Conservation (phyloP, 306 rosid genomes). For the barrel medic (Medicago truncatula) region MtrunA17r5.0-ANR NC_053047.1:3490001-3490500, state of each 20-base stretch:
- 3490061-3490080: no score
- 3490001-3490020: no score
- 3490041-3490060: no score
- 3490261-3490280: constrained; percentile 45
- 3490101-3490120: background rate
- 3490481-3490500: constrained; percentile 46
- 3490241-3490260: constrained; percentile 42
- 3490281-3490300: constrained; percentile 56
- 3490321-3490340: constrained; percentile 49
- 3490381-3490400: constrained; percentile 53
- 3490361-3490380: constrained; percentile 51
- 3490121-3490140: constrained; percentile 47
- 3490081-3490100: no score
- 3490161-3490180: background rate
- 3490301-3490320: constrained; percentile 45
- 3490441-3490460: constrained; percentile 22
- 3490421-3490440: constrained; percentile 54
- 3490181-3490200: constrained; percentile 48
- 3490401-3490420: constrained; percentile 53
- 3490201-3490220: constrained; percentile 47
- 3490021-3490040: no score
- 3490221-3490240: constrained; percentile 33
- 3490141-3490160: constrained; percentile 26
- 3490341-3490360: constrained; percentile 47
- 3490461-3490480: constrained; percentile 32